Evolutionary conservation across 192 early-diverging fungal species (phyloP), one percentile per base, ranked within the genome.

Genomic region (Chytriomyces confervae): DNA sequence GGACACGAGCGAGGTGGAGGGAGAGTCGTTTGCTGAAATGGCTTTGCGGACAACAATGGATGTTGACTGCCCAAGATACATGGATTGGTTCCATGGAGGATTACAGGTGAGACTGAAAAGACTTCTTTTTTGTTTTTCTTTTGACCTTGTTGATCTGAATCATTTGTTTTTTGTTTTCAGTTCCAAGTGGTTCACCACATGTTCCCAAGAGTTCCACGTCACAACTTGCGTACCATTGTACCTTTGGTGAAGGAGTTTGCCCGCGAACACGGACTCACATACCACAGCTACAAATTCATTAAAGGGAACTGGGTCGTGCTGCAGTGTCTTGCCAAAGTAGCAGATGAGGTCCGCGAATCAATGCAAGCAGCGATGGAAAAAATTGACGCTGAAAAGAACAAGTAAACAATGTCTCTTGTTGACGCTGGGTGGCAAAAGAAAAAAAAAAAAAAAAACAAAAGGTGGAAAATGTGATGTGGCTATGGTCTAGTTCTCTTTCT

Each of bases 71-170:
- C 93, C 95, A 23, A 81, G 79, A 71, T 96, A 93, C 93, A 72
- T 98, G 61, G 97, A 98, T 82, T 97, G 95, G 95, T 95, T 96
- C 90, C 97, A 98, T 75, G 97, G 97, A 68, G 97, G 95, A 2
- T 86, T 98, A 24, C 96, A 98, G 83, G 84, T 84, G 60, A 27
- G 7, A n/a, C n/a, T n/a, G n/a, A n/a, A n/a, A n/a, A n/a, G 44
- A 43, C 24, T 77, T 61, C 71, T 5, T 44, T 16, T 50, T n/a
- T n/a, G n/a, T 79, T 29, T 63, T 11, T 51, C 0, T 8, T 66
- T 77, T 43, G 2, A 44, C 20, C 7, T 11, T 11, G 20, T 45
- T 43, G 6, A 45, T 27, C 29, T 46, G 49, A 72, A 7, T 16
- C 7, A n/a, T n/a, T 11, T 29, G 23, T 53, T 23, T 16, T 63